Evolutionary conservation across 139 green algal species (phyloP).

Genomic region (Chlorella sp.): DNA sequence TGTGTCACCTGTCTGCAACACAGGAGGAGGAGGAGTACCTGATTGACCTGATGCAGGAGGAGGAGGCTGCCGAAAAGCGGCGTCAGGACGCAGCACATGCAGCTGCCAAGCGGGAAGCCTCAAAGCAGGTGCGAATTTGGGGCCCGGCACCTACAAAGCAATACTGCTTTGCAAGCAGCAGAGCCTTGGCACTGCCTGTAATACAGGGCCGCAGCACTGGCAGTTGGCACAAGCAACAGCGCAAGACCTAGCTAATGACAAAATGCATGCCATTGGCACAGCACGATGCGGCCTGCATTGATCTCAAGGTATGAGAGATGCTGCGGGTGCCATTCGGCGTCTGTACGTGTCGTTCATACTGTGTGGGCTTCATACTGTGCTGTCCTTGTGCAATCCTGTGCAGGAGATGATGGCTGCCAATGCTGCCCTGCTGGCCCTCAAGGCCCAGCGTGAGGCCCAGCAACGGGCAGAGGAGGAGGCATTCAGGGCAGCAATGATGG

Average conservation of each 20-base stretch:
- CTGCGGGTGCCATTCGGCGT: no score
- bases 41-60: slow-evolving; percentile 65
- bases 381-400: slow-evolving; percentile 2
- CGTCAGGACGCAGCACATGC: slow-evolving; percentile 19
- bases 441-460: slow-evolving; percentile 28
- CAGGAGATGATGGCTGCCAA: slow-evolving; percentile 60
- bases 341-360: neutral
- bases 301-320: no score
- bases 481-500: slow-evolving; percentile 61
- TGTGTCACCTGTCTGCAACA: no score
- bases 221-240: neutral
- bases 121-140: neutral
- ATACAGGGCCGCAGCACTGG: neutral
- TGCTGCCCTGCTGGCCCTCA: slow-evolving; percentile 51
- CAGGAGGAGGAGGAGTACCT: slow-evolving; percentile 80
- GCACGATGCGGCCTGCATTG: no score
- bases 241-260: neutral
- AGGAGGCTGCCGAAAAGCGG: slow-evolving; percentile 60
- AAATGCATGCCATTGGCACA: neutral
- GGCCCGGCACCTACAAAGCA: neutral
- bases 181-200: no score
- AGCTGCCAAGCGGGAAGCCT: slow-evolving; percentile 4
- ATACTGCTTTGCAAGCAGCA: neutral
- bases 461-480: slow-evolving; percentile 57
- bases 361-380: neutral